Conservation (phyloP, 768 basidiomycete genomes). For the Auriscalpium microsporum region DNA sequence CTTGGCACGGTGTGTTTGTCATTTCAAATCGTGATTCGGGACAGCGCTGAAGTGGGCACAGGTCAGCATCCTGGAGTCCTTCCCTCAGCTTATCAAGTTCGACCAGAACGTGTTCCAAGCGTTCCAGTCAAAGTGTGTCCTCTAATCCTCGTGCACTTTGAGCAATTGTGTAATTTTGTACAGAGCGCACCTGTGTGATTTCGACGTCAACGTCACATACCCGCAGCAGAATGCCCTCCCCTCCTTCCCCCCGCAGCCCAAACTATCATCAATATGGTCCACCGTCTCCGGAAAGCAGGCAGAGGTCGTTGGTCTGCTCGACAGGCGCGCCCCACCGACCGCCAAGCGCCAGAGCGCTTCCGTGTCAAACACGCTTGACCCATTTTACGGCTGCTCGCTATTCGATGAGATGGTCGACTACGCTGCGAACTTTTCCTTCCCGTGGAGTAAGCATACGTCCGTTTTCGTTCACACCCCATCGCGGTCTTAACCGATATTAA, state of each 20-base stretch:
- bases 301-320: slow-evolving; percentile 24
- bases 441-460: slow-evolving; percentile 32
- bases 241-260: slow-evolving; percentile 11
- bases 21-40: not conserved
- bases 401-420: slow-evolving; percentile 64
- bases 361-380: slow-evolving; percentile 14
- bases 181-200: slow-evolving; percentile 55
- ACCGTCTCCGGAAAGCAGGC: slow-evolving; percentile 19
- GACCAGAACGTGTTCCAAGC: slow-evolving; percentile 57
- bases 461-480: too few relatives aligned
- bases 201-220: slow-evolving; percentile 59
- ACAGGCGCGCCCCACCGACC: slow-evolving; percentile 33
- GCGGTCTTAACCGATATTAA: not conserved
- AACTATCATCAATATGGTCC: slow-evolving; percentile 7
- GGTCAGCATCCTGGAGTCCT: slow-evolving; percentile 57
- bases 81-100: slow-evolving; percentile 70
- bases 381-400: slow-evolving; percentile 42
- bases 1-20: slow-evolving; percentile 42
- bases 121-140: slow-evolving; percentile 57
- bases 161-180: not conserved
- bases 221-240: slow-evolving; percentile 52
- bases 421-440: slow-evolving; percentile 62
- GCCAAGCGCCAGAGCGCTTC: not conserved
- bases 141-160: not conserved
- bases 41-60: slow-evolving; percentile 15